Conservation (phyloP, 1,284 basidiomycete species). For the Moniliella sp. region DNA sequence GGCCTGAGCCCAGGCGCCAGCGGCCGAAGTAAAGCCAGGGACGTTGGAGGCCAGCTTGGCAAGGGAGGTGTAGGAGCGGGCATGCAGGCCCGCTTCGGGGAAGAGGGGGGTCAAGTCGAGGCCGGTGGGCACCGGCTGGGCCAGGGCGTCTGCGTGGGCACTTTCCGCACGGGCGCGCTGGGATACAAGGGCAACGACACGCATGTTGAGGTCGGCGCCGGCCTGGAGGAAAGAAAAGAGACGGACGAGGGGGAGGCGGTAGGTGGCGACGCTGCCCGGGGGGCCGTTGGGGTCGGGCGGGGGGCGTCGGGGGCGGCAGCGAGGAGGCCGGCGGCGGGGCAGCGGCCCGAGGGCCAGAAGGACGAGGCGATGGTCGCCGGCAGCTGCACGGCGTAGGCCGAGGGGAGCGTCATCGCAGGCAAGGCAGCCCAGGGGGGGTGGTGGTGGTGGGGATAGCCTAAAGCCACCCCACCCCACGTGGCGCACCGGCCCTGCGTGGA, state of each 20-base stretch:
- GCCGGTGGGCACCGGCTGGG: slow-evolving; percentile 7
- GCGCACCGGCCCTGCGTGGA: no score
- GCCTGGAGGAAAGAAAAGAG: slow-evolving; percentile 22
- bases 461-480: no score
- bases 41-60: background rate
- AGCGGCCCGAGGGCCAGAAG: slow-evolving; percentile 16
- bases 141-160: slow-evolving; percentile 11
- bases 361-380: slow-evolving; percentile 19
- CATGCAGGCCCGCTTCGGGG: slow-evolving; percentile 8
- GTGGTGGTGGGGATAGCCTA: no score
- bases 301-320: background rate
- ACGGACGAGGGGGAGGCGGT: slow-evolving; percentile 14
- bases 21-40: slow-evolving; percentile 1
- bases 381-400: slow-evolving; percentile 16
- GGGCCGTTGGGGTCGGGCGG: background rate
- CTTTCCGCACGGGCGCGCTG: slow-evolving; percentile 23
- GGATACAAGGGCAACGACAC: slow-evolving; percentile 17
- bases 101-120: slow-evolving; percentile 11
- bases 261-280: slow-evolving; percentile 9
- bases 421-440: no score
- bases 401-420: slow-evolving; percentile 23
- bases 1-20: background rate
- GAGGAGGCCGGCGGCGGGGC: background rate
- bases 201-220: slow-evolving; percentile 24
- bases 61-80: background rate